Evolutionary conservation across 495 filamentous ascomycete species (phyloP), one percentile per base, ranked within the genome.

Genomic region (Lasiosphaeria ovina): DNA sequence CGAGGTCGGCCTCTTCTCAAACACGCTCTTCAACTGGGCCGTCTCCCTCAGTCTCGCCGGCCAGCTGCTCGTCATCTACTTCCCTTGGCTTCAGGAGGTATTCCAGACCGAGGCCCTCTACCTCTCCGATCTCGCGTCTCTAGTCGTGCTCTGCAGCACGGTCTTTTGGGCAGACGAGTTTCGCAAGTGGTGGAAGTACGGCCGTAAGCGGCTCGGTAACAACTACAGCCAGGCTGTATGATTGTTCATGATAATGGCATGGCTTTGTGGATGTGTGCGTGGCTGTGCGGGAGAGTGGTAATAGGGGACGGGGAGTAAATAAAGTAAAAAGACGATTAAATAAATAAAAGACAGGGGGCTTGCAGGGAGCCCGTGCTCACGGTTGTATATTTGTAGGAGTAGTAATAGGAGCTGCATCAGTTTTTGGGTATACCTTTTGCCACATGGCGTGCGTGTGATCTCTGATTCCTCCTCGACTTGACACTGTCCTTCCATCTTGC

Each of bases 151-250:
- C 62, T 87, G 92, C 42, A 96, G 92, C 73, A 84, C 83, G 9
- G 94, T 98, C 33, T 96, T 98, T 75, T 97, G 90, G 88, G 91
- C 85, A 16, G 94, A 98, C 75, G 94, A 98, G 79, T 85, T 74
- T 12, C 82, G 94, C 72, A 98, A 98, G 79, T 93, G 76, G 75
- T 82, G 76, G 64, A 74, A 73, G 62, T 80, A 81, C 62, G 78
- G 77, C 38, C 51, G 55, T 54, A 67, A 72, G 63, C 72, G 75
- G 57, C 67, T 74, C 54, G 66, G 74, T 34, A 70, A 64, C 47
- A 73, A 75, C 32, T 81, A 81, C 65, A 82, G 79, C 49, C 79
- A 79, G 59, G 77, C 78, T 42, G 79, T 81, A 45, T 81, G 72
- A 68, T 24, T 24, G 24, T 24, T 24, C 31, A 35, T 0, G 14